Base-by-base conservation (phyloP, 345 rosid species). In the Bretschneidera sinensis region DNA sequence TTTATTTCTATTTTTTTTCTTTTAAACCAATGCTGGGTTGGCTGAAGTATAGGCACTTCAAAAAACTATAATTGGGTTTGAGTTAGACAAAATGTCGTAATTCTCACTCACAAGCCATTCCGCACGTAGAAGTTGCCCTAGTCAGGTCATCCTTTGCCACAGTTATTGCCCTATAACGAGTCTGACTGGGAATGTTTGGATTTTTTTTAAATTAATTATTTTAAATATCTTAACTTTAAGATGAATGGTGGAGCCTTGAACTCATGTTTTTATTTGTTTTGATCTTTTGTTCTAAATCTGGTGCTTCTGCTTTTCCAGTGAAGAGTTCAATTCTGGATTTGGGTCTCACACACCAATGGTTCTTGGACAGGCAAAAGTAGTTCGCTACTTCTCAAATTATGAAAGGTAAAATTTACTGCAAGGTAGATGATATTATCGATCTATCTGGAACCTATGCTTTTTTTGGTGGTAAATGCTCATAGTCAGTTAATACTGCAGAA, bases 341-440 rank as follows among this genome's bases (percentile, higher is more conserved):
- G 98, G 98, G 68, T 92, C 97, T 65, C 90, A 85, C 70, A 92
- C 98, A 23, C 97, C 98, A 2, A 78, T 92, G 86, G 64, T 83
- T 60, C 89, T 89, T 52, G 98, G 98, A 73, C 96, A 92, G 79
- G 94, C 94, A 55, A 87, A 85, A 75, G 90, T 87, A 64, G 72
- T 84, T 60, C 96, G 96, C 43, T 89, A 92, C 72, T 81, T 77
- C 70, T 87, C 94, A 63, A 85, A 85, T 64, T 76, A 59, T 68
- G 85, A 84, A 76, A 92, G 91, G 98, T 92, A 80, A 78, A 57
- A 17, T 48, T 17, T 33, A 21, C 50, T 57, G 24, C 55, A 21
- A 52, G 43, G 39, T 25, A 9, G 9, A 5, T 34, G 31, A 21
- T 24, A 11, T 24, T n/a, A 14, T n/a, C 17, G 9, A 48, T 48